These are phyloP conservation scores for Sequoia sempervirens DNA, from an alignment of 75 land plant genomes.

Conservation along the genomic window DNA sequence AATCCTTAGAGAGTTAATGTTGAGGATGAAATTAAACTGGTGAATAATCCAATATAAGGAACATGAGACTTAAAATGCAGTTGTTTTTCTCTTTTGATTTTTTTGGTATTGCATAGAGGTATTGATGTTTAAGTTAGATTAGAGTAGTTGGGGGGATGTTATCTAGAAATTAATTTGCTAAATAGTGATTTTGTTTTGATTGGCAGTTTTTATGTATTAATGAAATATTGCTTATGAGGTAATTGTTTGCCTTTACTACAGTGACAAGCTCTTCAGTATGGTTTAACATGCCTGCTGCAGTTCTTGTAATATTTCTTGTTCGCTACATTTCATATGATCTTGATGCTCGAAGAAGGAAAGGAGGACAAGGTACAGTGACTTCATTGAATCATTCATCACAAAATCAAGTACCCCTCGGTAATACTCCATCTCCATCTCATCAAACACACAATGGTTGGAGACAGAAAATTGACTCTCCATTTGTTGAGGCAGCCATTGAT, in stretches of 20 bases:
- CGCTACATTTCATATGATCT: constrained; percentile 70
- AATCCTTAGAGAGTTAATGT: neutral
- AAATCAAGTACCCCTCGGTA: constrained; percentile 28
- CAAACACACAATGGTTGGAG: constrained; percentile 54
- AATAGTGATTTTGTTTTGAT: neutral
- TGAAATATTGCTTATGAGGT: neutral
- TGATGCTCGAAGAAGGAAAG: constrained; percentile 54
- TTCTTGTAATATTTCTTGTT: constrained; percentile 44
- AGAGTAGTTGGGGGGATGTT: neutral
- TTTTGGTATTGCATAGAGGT: neutral
- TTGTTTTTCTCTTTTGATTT: neutral
- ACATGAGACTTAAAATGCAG: neutral
- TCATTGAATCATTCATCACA: constrained; percentile 13
- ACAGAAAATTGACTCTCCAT: constrained; percentile 75
- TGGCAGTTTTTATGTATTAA: neutral
- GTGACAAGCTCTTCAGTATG: constrained; percentile 93
- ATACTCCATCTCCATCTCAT: constrained; percentile 17
- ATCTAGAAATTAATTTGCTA: neutral
- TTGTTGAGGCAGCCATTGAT: constrained; percentile 90
- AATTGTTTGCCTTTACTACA: constrained; percentile 17
- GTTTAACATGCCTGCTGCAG: constrained; percentile 87
- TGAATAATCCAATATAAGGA: neutral
- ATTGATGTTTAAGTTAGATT: neutral
- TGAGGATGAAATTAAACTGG: neutral
- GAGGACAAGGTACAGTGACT: constrained; percentile 10